Percentiles rank a stretch among this genome's conserved stretches.
Conservation (phyloP, 2,329 filamentous ascomycete species). For the Aspergillus transmontanensis region DNA sequence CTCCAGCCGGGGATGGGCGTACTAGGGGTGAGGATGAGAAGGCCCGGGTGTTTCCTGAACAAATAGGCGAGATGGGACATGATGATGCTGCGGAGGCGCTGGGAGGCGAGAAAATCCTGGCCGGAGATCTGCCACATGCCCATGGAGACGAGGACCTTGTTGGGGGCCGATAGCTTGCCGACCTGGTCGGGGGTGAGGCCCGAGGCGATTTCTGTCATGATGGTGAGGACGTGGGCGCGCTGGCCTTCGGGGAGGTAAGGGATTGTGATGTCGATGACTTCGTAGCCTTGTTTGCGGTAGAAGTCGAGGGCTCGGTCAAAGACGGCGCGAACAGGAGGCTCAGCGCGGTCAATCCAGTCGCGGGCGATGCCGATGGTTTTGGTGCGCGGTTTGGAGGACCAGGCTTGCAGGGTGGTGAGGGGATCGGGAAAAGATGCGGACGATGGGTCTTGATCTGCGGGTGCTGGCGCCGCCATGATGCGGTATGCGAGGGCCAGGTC, state of each 20-base stretch:
- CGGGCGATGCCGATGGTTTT: conserved; percentile 70
- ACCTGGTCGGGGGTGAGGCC: conserved; percentile 55
- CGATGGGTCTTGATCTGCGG: conserved; percentile 53
- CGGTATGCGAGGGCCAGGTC: conserved; percentile 84
- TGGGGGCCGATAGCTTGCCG: conserved; percentile 63
- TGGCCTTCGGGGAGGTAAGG: conserved; percentile 69
- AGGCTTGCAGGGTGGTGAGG: conserved; percentile 50
- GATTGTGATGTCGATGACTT: conserved; percentile 53
- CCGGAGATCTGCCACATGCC: conserved; percentile 64
- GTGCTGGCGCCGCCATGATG: conserved; percentile 73
- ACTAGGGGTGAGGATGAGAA: conserved; percentile 79
- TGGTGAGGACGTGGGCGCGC: conserved; percentile 74
- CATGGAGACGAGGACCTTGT: conserved; percentile 69
- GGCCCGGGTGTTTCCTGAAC: conserved; percentile 69
- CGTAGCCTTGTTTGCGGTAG: conserved; percentile 46
- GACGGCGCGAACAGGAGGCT: conserved; percentile 61
- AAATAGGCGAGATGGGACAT: conserved; percentile 78
- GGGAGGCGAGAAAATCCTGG: conserved; percentile 71
- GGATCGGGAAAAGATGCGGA: conserved; percentile 65
- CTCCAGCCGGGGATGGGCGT: conserved; percentile 76
- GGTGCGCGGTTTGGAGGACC: conserved; percentile 22
- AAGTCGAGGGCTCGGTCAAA: conserved; percentile 66
- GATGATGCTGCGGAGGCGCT: conserved; percentile 71
- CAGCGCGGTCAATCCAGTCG: conserved; percentile 70
- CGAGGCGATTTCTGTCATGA: conserved; percentile 70